Conservation (phyloP, 2,329 filamentous ascomycete genomes). For the Shiraia sp. region DNA sequence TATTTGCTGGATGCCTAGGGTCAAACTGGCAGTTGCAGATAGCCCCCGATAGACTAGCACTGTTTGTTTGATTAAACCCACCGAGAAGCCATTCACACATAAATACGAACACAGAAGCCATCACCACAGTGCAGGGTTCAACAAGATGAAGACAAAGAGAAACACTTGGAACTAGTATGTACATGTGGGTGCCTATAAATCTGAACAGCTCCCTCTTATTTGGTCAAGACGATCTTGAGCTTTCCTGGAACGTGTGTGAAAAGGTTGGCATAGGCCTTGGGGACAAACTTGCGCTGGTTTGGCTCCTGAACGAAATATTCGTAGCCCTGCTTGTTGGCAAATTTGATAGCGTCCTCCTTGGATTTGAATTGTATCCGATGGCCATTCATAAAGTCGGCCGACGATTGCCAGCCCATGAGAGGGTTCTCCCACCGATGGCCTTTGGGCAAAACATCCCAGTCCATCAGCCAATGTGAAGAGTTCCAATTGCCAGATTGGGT, state of each 20-base stretch:
- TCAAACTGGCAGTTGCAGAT: too few species aligned
- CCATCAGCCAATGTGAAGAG: slow-evolving; percentile 89
- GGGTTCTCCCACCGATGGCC: slow-evolving; percentile 98
- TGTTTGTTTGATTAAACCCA: too few species aligned
- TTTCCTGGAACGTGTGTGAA: slow-evolving; percentile 84
- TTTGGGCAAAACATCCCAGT: slow-evolving; percentile 92
- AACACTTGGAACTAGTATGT: slow-evolving; percentile 26
- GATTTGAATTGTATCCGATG: slow-evolving; percentile 86
- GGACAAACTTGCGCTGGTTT: slow-evolving; percentile 79
- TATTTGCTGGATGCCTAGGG: too few species aligned
- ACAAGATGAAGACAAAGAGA: slow-evolving; percentile 8
- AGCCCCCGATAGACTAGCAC: too few species aligned
- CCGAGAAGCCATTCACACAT: neutral
- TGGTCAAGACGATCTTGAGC: slow-evolving; percentile 79
- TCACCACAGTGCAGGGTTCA: neutral
- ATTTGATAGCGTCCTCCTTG: slow-evolving; percentile 92
- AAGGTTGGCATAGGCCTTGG: slow-evolving; percentile 97
- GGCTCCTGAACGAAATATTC: slow-evolving; percentile 99
- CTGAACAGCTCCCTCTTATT: slow-evolving; percentile 58
- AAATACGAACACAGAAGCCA: neutral
- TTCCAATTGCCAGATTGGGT: slow-evolving; percentile 93
- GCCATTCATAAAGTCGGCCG: slow-evolving; percentile 92
- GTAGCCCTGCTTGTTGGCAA: slow-evolving; percentile 98
- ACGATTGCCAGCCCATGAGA: slow-evolving; percentile 98
- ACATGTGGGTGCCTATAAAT: slow-evolving; percentile 18